Base-by-base conservation (phyloP, 257 asterid genomes). In the Leonotis leonurus region DNA sequence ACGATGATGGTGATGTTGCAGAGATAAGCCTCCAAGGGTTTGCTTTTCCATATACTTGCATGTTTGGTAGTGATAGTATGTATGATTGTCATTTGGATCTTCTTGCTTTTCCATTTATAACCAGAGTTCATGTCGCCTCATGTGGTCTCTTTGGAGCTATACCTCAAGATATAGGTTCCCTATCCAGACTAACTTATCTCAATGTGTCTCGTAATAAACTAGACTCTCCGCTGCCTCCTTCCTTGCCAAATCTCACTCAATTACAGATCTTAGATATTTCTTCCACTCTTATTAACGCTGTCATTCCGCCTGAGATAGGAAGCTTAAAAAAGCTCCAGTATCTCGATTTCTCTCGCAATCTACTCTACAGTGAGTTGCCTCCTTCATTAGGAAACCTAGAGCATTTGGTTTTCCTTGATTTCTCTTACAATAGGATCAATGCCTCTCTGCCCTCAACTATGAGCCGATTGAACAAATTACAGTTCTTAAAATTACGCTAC, bases 191-290 rank as follows among this genome's bases (percentile, higher is more conserved):
- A 40, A 40, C 21, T 14, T 0, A 40, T 32, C 64, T 70, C 30
- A 22, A 41, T 20, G 8, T 70, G 32, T 41, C 52, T 0, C 0
- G 5, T 0, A 60, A 60, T 37, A 0, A 0, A 0, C 18, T 69
- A 49, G 0, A 8, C 0, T 20, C 18, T 37, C 6, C 10, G 1
- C 3, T 69, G 21, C 62, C 68, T 50, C 55, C 10, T 39, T 60
- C 56, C 11, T 12, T 68, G 1, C 0, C 13, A 1, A 58, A 68
- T 16, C 73, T 68, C 26, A 25, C 35, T 30, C 7, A 35, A 4
- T 24, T 68, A 51, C 8, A n/a, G 20, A 36, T 29, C 0, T 62
- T 68, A 18, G 68, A 59, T n/a, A 8, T 49, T 59, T 59, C 46
- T 59, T 0, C 2, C 37, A 22, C 30, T 11, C 0, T 5, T 2